Evolutionary conservation across 768 basidiomycete genomes (phyloP), one percentile per base, ranked within the genome.

Genomic region (Favolaschia claudopus): DNA sequence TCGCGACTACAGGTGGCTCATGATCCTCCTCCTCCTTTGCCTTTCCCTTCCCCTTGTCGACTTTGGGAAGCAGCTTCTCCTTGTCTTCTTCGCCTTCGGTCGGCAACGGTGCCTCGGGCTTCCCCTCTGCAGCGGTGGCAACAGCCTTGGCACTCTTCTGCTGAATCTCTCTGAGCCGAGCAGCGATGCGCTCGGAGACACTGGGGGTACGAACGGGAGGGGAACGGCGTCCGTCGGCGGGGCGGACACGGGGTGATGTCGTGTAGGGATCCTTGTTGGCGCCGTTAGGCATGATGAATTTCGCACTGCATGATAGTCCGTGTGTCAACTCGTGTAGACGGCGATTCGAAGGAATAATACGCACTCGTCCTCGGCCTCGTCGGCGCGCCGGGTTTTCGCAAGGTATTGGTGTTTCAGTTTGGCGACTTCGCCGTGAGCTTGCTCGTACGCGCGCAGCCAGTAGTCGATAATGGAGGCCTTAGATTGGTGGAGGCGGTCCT

Each of bases 331-430:
- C 54, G 59, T 52, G 51, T 34, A 34, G 33, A 64, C 25, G 70
- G 29, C 38, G 39, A 67, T 55, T 54, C 34, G 49, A 39, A 62
- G 57, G 43, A 45, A 49, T 39, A 19, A 34, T 27, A 80, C 93
- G 68, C 74, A 96, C 95, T 96, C 95, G 71, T 97, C 95, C 71
- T 94, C 94, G 8, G 90, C 89, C 69, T 97, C 95, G 66, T 97
- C 95, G 15, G 95, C 95, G 36, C 85, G 84, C 51, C 92, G 85
- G 0, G 85, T 88, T 73, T 95, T 96, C 29, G 81, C 74, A 12
- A 93, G 72, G 69, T 96, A 96, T 51, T 85, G 80, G 48, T 88
- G 82, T 74, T 92, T 94, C 62, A 95, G 75, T 73, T 89, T 89
- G 38, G 79, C 71, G 6, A 93, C 89, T 50, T 91, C 88, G 20